Evolutionary conservation across 169 alveolate genomes (phyloP), one percentile per base, ranked within the genome.

Genomic region (Eimeria maxima): DNA sequence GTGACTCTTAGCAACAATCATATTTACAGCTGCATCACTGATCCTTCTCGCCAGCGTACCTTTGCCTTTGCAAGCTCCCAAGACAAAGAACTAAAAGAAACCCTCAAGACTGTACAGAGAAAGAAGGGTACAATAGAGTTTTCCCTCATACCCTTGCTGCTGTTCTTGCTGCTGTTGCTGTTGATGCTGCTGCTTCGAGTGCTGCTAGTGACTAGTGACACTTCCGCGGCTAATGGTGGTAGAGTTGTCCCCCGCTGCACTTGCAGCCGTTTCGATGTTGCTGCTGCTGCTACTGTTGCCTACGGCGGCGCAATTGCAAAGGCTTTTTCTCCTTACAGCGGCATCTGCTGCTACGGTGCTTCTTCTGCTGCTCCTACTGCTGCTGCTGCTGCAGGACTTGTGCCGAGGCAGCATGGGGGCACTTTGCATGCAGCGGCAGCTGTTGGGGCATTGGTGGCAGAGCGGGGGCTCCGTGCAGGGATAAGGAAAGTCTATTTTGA

Each of bases 371-470:
- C 42, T 84, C 80, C 78, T 84, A 55, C 92, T 84, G 92, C 60
- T 84, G 80, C 57, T 53, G 92, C 57, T 84, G 92, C 78, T 84
- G 73, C 76, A 84, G 92, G 92, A 4, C 44, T 84, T 20, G 92
- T 84, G 76, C 63, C 92, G 60, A n/a, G 92, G 53, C 92, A 53
- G 78, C 92, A 84, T 18, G 92, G 92, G 38, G 92, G 92, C 45
- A 84, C 92, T 27, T 20, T 84, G 92, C 78, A 60, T 33, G 92
- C 92, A 84, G 92, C 92, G 24, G 92, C 92, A 57, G 92, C 92
- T 13, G 92, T 84, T 27, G 92, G 92, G 92, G 92, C 92, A 47
- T 69, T 84, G 38, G 92, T 84, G 20, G 92, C 92, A 10, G 76
- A 1, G 42, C 53, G 92, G 60, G 92, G 78, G 14, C 92, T 84